Evolutionary conservation across 805 yeast genomes (phyloP).

Genomic region (Metschnikowia arizonensis): DNA sequence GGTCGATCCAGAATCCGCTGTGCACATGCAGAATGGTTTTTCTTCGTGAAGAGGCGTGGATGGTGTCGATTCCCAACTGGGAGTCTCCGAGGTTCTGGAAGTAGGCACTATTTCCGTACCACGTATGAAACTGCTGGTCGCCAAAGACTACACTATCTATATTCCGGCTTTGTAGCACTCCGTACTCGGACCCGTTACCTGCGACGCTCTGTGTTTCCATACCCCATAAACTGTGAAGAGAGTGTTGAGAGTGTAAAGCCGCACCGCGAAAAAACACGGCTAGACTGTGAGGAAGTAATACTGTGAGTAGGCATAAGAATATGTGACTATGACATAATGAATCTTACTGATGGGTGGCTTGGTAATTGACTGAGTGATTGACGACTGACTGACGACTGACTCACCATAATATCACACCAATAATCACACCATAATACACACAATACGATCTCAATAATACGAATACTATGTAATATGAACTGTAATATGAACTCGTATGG

Average conservation of each 20-base stretch:
- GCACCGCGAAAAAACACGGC: constrained; percentile 3
- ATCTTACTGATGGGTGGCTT: too few relatives aligned
- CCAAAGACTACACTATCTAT: constrained; percentile 67
- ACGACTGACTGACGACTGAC: too few relatives aligned
- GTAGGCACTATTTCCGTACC: constrained; percentile 87
- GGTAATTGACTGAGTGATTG: too few relatives aligned
- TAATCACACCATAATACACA: too few relatives aligned
- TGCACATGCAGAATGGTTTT: constrained; percentile 8
- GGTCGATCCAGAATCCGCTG: constrained; percentile 50
- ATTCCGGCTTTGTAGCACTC: constrained; percentile 59
- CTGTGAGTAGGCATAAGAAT: too few relatives aligned
- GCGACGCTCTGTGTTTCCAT: constrained; percentile 2
- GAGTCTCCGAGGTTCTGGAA: constrained; percentile 41
- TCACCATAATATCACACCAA: too few relatives aligned
- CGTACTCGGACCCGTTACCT: constrained; percentile 39
- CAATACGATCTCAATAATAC: too few relatives aligned
- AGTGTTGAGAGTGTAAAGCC: background rate
- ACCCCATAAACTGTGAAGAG: background rate
- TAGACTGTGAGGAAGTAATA: too few relatives aligned
- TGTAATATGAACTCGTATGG: too few relatives aligned
- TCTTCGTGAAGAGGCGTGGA: constrained; percentile 6
- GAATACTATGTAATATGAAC: too few relatives aligned
- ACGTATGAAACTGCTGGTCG: constrained; percentile 61
- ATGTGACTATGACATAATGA: too few relatives aligned
- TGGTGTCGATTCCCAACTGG: constrained; percentile 18